These are phyloP conservation scores for Nemania diffusa DNA, from an alignment of 2,329 filamentous ascomycete genomes.

Conservation along the genomic window DNA sequence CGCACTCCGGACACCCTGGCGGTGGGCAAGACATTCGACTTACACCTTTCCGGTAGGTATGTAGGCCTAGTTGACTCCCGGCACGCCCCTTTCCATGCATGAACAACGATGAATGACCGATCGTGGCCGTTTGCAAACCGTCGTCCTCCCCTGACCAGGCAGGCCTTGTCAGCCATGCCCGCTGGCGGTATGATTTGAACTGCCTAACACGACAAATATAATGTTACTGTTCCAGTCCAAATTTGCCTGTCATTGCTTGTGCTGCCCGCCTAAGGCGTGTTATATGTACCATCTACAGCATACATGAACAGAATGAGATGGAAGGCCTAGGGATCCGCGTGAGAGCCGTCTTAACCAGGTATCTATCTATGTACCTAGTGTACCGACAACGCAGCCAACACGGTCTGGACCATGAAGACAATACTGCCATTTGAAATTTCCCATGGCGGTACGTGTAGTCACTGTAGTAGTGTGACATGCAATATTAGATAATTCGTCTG, in stretches of 20 bases:
- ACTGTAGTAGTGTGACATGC: too few relatives aligned
- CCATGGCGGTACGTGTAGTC: constrained; percentile 5
- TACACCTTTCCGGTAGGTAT: constrained; percentile 3
- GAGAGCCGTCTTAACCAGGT: constrained; percentile 5
- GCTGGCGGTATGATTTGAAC: constrained; percentile 6
- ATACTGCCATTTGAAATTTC: constrained; percentile 21
- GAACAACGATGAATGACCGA: constrained; percentile 19
- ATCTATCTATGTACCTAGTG: neutral
- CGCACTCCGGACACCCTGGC: neutral
- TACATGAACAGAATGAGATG: neutral
- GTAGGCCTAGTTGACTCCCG: constrained; percentile 20
- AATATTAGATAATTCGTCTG: constrained; percentile 10
- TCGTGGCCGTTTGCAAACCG: constrained; percentile 23
- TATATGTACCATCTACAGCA: neutral
- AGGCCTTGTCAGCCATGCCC: constrained; percentile 7
- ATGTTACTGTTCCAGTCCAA: constrained; percentile 30
- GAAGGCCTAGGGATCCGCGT: constrained; percentile 6
- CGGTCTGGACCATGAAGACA: constrained; percentile 2
- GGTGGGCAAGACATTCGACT: constrained; percentile 1
- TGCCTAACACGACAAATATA: constrained; percentile 22
- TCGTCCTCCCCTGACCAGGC: constrained; percentile 3
- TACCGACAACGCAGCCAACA: neutral
- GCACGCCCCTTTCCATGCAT: constrained; percentile 25
- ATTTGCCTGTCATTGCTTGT: neutral
- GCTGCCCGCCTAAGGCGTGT: neutral